These are phyloP conservation scores for Aechmea fasciata DNA, from an alignment of 176 grass and related monocot genomes.

Conservation along the genomic window DNA sequence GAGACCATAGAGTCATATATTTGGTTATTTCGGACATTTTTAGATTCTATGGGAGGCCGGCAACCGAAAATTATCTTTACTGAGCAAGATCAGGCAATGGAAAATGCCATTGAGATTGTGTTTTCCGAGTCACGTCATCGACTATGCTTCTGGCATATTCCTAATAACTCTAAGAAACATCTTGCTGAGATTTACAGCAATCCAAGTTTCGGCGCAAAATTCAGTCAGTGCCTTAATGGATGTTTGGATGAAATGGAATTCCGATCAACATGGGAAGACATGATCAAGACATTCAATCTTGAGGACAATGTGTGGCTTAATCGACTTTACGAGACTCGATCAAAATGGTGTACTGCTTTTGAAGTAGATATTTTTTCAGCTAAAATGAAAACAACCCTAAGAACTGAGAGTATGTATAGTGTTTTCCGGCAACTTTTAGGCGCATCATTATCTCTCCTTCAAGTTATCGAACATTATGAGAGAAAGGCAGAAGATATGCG, in stretches of 20 bases:
- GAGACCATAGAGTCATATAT: constrained; percentile 49
- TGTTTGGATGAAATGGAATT: constrained; percentile 62
- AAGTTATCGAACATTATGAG: constrained; percentile 45
- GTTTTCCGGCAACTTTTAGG: constrained; percentile 39
- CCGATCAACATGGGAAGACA: constrained; percentile 55
- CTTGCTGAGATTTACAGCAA: constrained; percentile 45
- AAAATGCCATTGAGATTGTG: constrained; percentile 54
- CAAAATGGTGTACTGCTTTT: constrained; percentile 65
- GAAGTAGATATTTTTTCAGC: constrained; percentile 63
- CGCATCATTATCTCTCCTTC: constrained; percentile 36
- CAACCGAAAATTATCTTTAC: constrained; percentile 69
- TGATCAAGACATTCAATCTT: constrained; percentile 43
- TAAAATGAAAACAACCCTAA: constrained; percentile 42
- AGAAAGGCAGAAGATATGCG: constrained; percentile 50
- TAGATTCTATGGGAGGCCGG: constrained; percentile 60
- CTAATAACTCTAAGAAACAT: constrained; percentile 46
- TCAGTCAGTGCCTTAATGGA: constrained; percentile 59
- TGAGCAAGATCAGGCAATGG: constrained; percentile 44
- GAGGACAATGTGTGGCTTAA: constrained; percentile 55
- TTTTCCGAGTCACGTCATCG: constrained; percentile 47
- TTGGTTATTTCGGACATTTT: constrained; percentile 68
- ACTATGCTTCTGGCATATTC: constrained; percentile 46
- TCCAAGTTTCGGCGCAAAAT: constrained; percentile 38
- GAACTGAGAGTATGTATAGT: constrained; percentile 33
- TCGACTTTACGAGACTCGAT: constrained; percentile 53